A percentile compares a stretch with the other conserved stretches of the same genome.
phyloP scores from a whole-genome alignment of 129 eudicot genomes.

The Helianthus tuberosus region DNA sequence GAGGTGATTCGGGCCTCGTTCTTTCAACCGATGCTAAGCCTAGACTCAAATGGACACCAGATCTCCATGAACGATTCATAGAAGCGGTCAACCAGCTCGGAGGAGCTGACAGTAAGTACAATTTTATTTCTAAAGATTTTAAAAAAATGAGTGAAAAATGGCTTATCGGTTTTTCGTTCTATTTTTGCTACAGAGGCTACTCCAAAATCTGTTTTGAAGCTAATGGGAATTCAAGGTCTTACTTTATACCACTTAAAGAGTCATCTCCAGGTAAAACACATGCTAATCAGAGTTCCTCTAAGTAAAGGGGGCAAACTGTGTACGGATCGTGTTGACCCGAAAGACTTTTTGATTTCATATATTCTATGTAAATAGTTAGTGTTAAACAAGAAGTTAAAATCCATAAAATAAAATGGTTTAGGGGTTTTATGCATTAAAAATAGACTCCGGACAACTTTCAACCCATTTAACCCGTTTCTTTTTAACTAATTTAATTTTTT shows the following conservation, averaged over 20 bases:
- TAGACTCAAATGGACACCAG: slow-evolving; percentile 96
- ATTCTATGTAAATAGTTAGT: neutral
- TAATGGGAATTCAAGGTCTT: slow-evolving; percentile 97
- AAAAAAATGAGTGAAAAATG: neutral
- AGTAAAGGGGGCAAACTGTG: neutral
- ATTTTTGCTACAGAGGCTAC: slow-evolving; percentile 79
- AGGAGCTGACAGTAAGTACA: slow-evolving; percentile 93
- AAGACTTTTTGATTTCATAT: neutral
- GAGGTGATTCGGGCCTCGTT: slow-evolving; percentile 81
- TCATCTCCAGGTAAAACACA: slow-evolving; percentile 87
- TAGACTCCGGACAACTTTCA: neutral
- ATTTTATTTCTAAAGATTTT: neutral
- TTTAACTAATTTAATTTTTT: slow-evolving; percentile 12
- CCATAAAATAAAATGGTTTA: neutral
- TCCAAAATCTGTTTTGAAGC: slow-evolving; percentile 95
- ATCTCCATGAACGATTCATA: slow-evolving; percentile 87
- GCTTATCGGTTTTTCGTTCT: slow-evolving; percentile 19
- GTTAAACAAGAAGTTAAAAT: neutral
- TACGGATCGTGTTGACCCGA: neutral
- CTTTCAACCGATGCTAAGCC: slow-evolving; percentile 99
- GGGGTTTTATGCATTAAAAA: neutral
- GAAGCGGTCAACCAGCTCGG: slow-evolving; percentile 98
- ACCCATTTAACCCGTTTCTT: neutral
- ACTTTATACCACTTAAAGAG: slow-evolving; percentile 97
- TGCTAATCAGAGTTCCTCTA: slow-evolving; percentile 9